Conservation (phyloP, 1,139 yeast genomes). For the Pichia sp. region DNA sequence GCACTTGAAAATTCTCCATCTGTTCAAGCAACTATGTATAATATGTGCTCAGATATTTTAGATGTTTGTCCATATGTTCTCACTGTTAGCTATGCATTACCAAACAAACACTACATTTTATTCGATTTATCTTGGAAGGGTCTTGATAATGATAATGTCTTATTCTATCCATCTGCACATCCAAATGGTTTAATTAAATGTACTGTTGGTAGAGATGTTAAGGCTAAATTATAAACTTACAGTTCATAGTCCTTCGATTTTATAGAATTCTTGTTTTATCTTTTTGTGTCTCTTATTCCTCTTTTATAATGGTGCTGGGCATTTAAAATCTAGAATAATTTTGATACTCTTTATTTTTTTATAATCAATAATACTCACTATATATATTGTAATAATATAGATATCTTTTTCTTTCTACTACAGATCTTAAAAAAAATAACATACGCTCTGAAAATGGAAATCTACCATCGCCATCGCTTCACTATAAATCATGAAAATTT, state of each 20-base stretch:
- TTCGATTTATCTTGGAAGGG: slow-evolving; percentile 82
- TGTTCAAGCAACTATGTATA: slow-evolving; percentile 94
- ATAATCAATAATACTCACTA: too few species aligned
- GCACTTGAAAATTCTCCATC: slow-evolving; percentile 84
- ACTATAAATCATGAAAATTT: too few species aligned
- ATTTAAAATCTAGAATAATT: slow-evolving; percentile 11
- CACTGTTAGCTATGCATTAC: slow-evolving; percentile 66
- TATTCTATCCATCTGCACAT: slow-evolving; percentile 84
- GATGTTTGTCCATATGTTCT: slow-evolving; percentile 48
- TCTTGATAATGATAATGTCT: slow-evolving; percentile 66
- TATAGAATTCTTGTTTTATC: background rate
- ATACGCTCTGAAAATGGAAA: too few species aligned
- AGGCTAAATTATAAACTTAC: slow-evolving; percentile 39
- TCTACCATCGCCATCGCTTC: too few species aligned
- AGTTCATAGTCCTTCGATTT: too few species aligned
- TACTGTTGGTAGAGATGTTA: slow-evolving; percentile 64
- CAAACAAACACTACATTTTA: slow-evolving; percentile 85
- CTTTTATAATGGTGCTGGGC: slow-evolving; percentile 12
- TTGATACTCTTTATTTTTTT: background rate
- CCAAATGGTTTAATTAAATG: slow-evolving; percentile 88
- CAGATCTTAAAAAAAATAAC: too few species aligned
- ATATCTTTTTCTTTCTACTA: too few species aligned
- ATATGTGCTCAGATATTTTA: slow-evolving; percentile 74
- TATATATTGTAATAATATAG: too few species aligned
- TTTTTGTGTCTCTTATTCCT: too few species aligned